Base-by-base conservation (phyloP, 176 grass and related monocot genomes). In the Triticum aestivum region DNA sequence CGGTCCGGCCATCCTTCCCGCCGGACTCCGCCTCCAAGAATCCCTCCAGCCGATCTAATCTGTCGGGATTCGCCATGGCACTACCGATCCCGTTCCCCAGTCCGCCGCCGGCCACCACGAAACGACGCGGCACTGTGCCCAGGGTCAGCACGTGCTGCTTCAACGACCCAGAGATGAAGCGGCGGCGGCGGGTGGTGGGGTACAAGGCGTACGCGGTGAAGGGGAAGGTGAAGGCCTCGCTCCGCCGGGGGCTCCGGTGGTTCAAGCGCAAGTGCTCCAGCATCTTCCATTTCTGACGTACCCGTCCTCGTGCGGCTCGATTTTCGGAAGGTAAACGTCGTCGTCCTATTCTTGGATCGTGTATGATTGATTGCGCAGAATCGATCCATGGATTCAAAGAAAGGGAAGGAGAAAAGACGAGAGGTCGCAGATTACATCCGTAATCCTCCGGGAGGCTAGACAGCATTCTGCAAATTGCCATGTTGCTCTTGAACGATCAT, bases 201-300 rank as follows among this genome's bases (percentile, higher is more conserved):
- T 98, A 98, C 90, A 98, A 98, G 82, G 88, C 84, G 69, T 98
- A 95, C 71, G 87, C 59, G 9, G 82, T 92, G 56, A 87, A 92
- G 86, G 93, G 90, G 9, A 98, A 94, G 88, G 84, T 98, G 79
- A 98, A 94, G 79, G 63, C 88, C 17, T 94, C 96, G 14, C 24
- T 98, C 52, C 91, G 96, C 12, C 89, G 86, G 20, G 90, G 93
- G 2, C 86, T 98, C 68, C 75, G 82, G 33, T 98, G 96, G 96
- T 84, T 95, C 91, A 95, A 94, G 86, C 78, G 62, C 27, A 98
- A 88, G 75, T 98, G 90, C 93, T 91, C 91, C 21, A 34, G 82
- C 88, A 86, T 94, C 32, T 89, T 95, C 54, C 84, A 59, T 69
- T 54, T 86, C 83, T 92, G 78, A 90, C 35, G 9, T 41, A 0